Evolutionary conservation across 345 rosid species (phyloP).

Genomic region (Brassica carinata): DNA sequence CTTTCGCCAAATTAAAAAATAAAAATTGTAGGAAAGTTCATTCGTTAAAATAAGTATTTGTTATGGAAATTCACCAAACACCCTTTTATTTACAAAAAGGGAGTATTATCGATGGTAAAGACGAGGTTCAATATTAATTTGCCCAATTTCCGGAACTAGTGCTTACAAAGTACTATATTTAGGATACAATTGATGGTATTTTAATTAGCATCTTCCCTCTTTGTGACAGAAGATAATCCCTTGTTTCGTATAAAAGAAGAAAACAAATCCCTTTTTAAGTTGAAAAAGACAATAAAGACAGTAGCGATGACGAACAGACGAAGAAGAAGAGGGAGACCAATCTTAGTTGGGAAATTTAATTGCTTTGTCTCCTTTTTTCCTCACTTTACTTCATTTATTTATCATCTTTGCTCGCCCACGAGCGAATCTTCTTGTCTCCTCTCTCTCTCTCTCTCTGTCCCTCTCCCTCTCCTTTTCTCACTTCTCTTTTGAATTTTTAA

Average conservation of each 20-base stretch:
- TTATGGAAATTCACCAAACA: slow-evolving; percentile 7
- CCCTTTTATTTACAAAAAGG: slow-evolving; percentile 1
- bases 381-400: slow-evolving; percentile 37
- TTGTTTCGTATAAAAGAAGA: slow-evolving; percentile 15
- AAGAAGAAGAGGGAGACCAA: slow-evolving; percentile 38
- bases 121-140: slow-evolving; percentile 25
- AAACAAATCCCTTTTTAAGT: slow-evolving; percentile 20
- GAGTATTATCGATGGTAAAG: slow-evolving; percentile 22
- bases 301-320: slow-evolving; percentile 28
- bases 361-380: slow-evolving; percentile 36
- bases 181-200: not conserved
- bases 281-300: slow-evolving; percentile 15
- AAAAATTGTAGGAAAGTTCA: no score
- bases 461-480: slow-evolving; percentile 14
- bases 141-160: slow-evolving; percentile 39
- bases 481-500: slow-evolving; percentile 10
- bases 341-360: slow-evolving; percentile 40
- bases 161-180: slow-evolving; percentile 23
- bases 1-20: not conserved
- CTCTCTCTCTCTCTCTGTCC: not conserved
- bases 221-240: slow-evolving; percentile 25
- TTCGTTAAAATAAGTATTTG: not conserved
- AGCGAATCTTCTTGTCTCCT: slow-evolving; percentile 34
- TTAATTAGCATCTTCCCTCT: slow-evolving; percentile 14
- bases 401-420: slow-evolving; percentile 30